Percentiles rank a stretch among this genome's conserved stretches.
Evolutionary conservation across 2,329 filamentous ascomycete genomes (phyloP).

Genomic region (Cladophialophora exuberans): DNA sequence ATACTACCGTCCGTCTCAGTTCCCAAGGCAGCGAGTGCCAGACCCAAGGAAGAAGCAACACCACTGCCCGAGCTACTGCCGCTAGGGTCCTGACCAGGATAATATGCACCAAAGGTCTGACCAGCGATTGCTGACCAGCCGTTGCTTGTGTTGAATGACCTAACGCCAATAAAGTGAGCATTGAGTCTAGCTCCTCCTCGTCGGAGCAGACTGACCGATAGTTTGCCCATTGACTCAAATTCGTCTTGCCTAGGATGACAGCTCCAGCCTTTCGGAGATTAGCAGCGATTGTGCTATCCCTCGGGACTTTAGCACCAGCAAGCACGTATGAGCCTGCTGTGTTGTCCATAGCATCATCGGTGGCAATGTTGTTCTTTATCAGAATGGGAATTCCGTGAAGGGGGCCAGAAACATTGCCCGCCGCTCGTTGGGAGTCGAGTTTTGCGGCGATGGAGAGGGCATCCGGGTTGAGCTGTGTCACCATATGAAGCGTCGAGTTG

Average conservation of each 20-base stretch:
- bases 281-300: conserved; percentile 61
- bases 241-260: conserved; percentile 68
- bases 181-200: not conserved
- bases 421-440: conserved; percentile 53
- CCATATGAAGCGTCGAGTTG: conserved; percentile 55
- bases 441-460: conserved; percentile 52
- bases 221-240: conserved; percentile 68
- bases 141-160: conserved; percentile 55
- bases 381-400: conserved; percentile 68
- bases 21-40: conserved; percentile 63
- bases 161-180: not conserved
- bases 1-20: conserved; percentile 70
- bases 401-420: conserved; percentile 54
- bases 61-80: conserved; percentile 66
- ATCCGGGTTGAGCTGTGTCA: conserved; percentile 61
- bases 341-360: conserved; percentile 64
- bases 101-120: conserved; percentile 65
- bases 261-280: conserved; percentile 65
- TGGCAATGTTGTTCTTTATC: conserved; percentile 70
- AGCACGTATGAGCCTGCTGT: conserved; percentile 68
- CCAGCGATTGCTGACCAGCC: conserved; percentile 70
- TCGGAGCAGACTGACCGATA: conserved; percentile 46
- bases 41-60: conserved; percentile 61
- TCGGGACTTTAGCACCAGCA: conserved; percentile 59
- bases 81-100: conserved; percentile 62